phyloP scores from a whole-genome alignment of 345 rosid species.

The Ailanthus altissimus region DNA sequence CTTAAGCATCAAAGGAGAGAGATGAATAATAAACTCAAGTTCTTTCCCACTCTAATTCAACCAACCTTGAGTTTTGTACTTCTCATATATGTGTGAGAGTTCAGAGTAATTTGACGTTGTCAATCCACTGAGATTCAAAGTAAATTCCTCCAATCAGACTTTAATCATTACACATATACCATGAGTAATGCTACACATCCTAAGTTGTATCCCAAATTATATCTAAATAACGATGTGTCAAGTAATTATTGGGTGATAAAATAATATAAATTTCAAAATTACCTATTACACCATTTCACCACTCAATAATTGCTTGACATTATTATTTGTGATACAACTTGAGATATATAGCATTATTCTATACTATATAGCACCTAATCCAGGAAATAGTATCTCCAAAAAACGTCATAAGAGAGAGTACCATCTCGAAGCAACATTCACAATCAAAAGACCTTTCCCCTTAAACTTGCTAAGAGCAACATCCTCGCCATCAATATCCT shows the following conservation, averaged over 20 bases:
- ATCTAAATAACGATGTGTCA: too few species aligned
- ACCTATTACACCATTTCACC: too few species aligned
- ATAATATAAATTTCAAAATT: too few species aligned
- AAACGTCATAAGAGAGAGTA: constrained; percentile 20
- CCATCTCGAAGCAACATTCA: constrained; percentile 98
- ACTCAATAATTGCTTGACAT: too few species aligned
- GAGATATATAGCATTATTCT: too few species aligned
- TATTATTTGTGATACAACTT: too few species aligned
- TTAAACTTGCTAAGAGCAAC: constrained; percentile 74
- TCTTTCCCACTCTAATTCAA: neutral
- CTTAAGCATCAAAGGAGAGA: neutral
- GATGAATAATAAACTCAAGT: neutral
- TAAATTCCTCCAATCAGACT: constrained; percentile 27
- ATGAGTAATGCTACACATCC: too few species aligned
- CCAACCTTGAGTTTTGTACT: constrained; percentile 88
- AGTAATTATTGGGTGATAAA: too few species aligned
- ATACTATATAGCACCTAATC: neutral
- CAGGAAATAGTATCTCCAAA: neutral
- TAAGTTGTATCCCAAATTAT: too few species aligned
- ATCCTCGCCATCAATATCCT: constrained; percentile 90
- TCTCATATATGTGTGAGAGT: constrained; percentile 76
- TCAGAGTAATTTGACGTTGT: constrained; percentile 87
- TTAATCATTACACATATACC: neutral
- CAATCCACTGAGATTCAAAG: constrained; percentile 62
- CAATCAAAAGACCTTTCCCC: constrained; percentile 84